A percentile compares a stretch with the other conserved stretches of the same genome.
Conservation (phyloP, 2,329 filamentous ascomycete species). For the Emmonsia crescens region DNA sequence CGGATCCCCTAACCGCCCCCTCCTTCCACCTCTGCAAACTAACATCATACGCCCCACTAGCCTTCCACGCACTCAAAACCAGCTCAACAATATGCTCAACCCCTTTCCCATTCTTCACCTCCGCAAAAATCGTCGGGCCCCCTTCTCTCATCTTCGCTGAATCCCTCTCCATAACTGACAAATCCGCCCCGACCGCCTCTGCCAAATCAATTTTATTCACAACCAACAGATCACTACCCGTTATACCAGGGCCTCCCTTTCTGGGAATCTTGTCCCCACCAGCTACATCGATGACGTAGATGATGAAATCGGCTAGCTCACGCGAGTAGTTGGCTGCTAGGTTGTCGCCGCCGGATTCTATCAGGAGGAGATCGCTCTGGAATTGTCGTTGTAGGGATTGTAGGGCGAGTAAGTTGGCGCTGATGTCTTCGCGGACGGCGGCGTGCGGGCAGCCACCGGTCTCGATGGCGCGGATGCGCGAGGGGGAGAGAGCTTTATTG, state of each 20-base stretch:
- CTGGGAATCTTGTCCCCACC: slow-evolving; percentile 94
- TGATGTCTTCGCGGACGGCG: slow-evolving; percentile 94
- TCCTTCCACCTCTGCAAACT: slow-evolving; percentile 36
- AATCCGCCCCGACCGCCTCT: slow-evolving; percentile 77
- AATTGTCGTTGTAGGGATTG: slow-evolving; percentile 79
- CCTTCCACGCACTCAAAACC: slow-evolving; percentile 86
- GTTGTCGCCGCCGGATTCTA: slow-evolving; percentile 94
- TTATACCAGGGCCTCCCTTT: slow-evolving; percentile 94
- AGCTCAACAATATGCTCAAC: slow-evolving; percentile 79
- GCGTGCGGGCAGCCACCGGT: slow-evolving; percentile 96
- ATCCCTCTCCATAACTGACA: slow-evolving; percentile 90
- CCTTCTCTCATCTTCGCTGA: slow-evolving; percentile 90
- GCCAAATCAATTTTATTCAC: slow-evolving; percentile 98
- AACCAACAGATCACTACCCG: slow-evolving; percentile 83
- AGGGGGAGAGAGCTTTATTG: slow-evolving; percentile 68
- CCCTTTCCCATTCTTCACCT: slow-evolving; percentile 85
- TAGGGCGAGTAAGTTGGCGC: slow-evolving; percentile 80
- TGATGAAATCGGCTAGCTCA: slow-evolving; percentile 92
- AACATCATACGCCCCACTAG: slow-evolving; percentile 58
- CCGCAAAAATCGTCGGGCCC: slow-evolving; percentile 88
- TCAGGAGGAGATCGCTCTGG: slow-evolving; percentile 72
- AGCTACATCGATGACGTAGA: slow-evolving; percentile 96
- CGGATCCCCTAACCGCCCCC: slow-evolving; percentile 29
- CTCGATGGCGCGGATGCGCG: slow-evolving; percentile 88
- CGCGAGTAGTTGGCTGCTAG: slow-evolving; percentile 92